phyloP scores from a whole-genome alignment of 495 filamentous ascomycete genomes.

The Niebla homalea region DNA sequence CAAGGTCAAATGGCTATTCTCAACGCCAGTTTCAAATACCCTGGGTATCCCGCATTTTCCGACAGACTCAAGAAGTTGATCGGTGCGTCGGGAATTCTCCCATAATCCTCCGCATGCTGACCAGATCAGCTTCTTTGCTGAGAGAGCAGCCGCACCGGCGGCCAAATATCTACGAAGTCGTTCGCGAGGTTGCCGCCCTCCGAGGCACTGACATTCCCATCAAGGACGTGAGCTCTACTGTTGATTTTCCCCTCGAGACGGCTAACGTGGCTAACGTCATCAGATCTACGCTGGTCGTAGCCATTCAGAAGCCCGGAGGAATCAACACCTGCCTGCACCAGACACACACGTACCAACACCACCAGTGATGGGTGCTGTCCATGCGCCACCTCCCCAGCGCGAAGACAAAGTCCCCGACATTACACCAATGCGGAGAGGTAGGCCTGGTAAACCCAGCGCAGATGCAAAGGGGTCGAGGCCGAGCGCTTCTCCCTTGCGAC shows the following conservation, averaged over 20 bases:
- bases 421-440: constrained; percentile 83
- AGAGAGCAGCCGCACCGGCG: constrained; percentile 67
- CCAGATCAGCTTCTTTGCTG: constrained; percentile 67
- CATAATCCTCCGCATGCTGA: constrained; percentile 4
- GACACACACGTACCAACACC: constrained; percentile 38
- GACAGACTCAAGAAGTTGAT: constrained; percentile 84
- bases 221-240: constrained; percentile 55
- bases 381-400: constrained; percentile 49
- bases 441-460: constrained; percentile 47
- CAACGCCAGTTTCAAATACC: constrained; percentile 90
- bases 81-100: constrained; percentile 40
- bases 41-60: constrained; percentile 75
- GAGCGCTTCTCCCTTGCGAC: constrained; percentile 61
- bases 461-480: constrained; percentile 39
- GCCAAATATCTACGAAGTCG: constrained; percentile 87
- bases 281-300: constrained; percentile 75
- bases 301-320: constrained; percentile 45
- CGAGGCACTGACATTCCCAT: constrained; percentile 80
- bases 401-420: constrained; percentile 75
- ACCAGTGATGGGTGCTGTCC: constrained; percentile 55
- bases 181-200: constrained; percentile 76
- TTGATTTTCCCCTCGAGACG: constrained; percentile 1
- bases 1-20: constrained; percentile 96
- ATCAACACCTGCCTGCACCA: constrained; percentile 47
- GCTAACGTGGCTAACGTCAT: constrained; percentile 17